Conservation (phyloP, 768 basidiomycete species). For the Phallus indusiatus region DNA sequence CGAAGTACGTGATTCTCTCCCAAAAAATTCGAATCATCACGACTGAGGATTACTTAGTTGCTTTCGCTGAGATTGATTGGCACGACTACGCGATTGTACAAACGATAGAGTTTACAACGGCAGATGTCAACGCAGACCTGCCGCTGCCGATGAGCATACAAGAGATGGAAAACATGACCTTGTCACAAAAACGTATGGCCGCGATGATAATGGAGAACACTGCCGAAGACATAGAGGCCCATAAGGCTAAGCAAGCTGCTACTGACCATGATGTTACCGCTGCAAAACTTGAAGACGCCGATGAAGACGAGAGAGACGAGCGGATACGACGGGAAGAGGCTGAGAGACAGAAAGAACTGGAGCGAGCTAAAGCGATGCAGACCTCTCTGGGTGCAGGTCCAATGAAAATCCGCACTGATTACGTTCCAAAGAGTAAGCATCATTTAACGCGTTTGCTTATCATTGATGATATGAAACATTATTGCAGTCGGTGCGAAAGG, state of each 20-base stretch:
- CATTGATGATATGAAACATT: slow-evolving; percentile 2
- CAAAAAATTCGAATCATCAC: neutral
- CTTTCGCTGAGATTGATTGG: slow-evolving; percentile 98
- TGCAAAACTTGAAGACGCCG: slow-evolving; percentile 73
- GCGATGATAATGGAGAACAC: slow-evolving; percentile 97
- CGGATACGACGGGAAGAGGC: slow-evolving; percentile 61
- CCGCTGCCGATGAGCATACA: slow-evolving; percentile 95
- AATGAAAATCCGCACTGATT: slow-evolving; percentile 94
- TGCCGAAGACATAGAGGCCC: slow-evolving; percentile 76
- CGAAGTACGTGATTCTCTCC: slow-evolving; percentile 44
- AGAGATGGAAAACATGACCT: slow-evolving; percentile 92
- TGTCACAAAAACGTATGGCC: slow-evolving; percentile 96
- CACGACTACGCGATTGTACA: slow-evolving; percentile 98
- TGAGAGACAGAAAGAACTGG: slow-evolving; percentile 59
- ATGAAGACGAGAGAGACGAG: slow-evolving; percentile 51
- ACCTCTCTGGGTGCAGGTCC: slow-evolving; percentile 66
- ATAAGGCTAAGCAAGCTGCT: slow-evolving; percentile 71
- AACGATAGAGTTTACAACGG: slow-evolving; percentile 93
- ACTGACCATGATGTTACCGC: slow-evolving; percentile 78
- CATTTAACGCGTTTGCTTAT: neutral
- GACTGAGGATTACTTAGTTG: slow-evolving; percentile 39
- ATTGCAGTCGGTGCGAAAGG: slow-evolving; percentile 57
- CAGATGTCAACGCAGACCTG: slow-evolving; percentile 82
- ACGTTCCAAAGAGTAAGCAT: slow-evolving; percentile 81
- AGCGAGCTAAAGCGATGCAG: slow-evolving; percentile 72